Evolutionary conservation across 2,329 filamentous ascomycete genomes (phyloP).

Genomic region (Plenodomus lindquistii): DNA sequence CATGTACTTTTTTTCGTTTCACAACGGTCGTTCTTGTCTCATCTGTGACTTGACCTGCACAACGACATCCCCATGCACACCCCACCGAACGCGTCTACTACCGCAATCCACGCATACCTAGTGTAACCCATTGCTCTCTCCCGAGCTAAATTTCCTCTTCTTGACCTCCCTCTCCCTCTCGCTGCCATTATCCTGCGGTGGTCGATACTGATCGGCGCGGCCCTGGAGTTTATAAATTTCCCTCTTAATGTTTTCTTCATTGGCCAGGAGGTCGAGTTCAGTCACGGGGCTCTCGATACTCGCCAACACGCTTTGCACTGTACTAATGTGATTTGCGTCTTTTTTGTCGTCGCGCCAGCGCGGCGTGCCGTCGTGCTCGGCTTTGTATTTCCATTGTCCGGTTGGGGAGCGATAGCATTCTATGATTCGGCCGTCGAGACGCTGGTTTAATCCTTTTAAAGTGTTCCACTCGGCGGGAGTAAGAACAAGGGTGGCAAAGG

Average conservation of each 20-base stretch:
- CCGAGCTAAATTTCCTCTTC: conserved; percentile 36
- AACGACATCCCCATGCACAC: no score
- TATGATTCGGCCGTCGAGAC: conserved; percentile 83
- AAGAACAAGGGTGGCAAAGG: conserved; percentile 68
- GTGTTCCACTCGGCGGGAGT: conserved; percentile 80
- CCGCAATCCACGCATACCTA: no score
- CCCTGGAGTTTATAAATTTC: conserved; percentile 71
- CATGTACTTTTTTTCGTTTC: no score
- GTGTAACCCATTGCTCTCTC: neutral
- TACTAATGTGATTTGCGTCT: conserved; percentile 85
- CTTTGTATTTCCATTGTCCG: conserved; percentile 75
- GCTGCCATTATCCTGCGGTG: conserved; percentile 16
- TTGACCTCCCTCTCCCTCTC: conserved; percentile 29
- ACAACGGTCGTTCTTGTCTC: no score
- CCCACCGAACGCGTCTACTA: no score
- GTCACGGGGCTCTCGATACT: conserved; percentile 87
- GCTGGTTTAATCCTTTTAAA: conserved; percentile 72
- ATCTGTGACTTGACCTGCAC: no score
- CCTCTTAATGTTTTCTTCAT: conserved; percentile 72
- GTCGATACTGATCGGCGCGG: conserved; percentile 39
- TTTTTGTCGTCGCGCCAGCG: conserved; percentile 91
- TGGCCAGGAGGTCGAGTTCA: conserved; percentile 75
- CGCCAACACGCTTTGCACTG: conserved; percentile 82
- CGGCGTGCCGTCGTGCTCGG: conserved; percentile 57
- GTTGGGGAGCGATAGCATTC: conserved; percentile 83